A percentile compares a stretch with the other conserved stretches of the same genome.
These are phyloP conservation scores for Phaeodactylum tricornutum DNA, from an alignment of 108 stramenopile species.

Conservation along the genomic window DNA sequence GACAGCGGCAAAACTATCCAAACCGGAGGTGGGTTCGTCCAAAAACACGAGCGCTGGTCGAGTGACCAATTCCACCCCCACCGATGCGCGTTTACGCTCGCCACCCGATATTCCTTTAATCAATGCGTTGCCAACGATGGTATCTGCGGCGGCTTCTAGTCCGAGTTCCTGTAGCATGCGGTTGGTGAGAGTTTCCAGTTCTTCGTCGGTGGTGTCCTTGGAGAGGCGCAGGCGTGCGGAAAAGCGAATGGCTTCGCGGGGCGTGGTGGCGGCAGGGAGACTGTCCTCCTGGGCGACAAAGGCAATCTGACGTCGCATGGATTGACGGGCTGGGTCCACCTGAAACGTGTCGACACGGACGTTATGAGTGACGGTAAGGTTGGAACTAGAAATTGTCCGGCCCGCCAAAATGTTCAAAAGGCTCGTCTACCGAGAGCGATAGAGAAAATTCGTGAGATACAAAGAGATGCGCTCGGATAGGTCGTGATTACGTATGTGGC, in stretches of 20 bases:
- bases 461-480: too few relatives aligned
- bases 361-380: conserved; percentile 1
- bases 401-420: conserved; percentile 63
- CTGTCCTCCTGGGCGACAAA: conserved; percentile 86
- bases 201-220: conserved; percentile 27
- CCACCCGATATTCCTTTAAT: conserved; percentile 57
- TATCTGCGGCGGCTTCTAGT: conserved; percentile 47
- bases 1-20: conserved; percentile 49
- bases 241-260: conserved; percentile 78
- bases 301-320: conserved; percentile 45
- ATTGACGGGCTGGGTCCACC: conserved; percentile 36
- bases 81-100: conserved; percentile 39
- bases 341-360: conserved; percentile 37
- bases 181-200: conserved; percentile 51
- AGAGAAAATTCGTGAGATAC: too few relatives aligned
- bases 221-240: conserved; percentile 71
- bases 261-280: conserved; percentile 62
- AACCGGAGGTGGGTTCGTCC: conserved; percentile 67
- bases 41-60: conserved; percentile 47
- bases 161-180: conserved; percentile 72
- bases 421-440: too few relatives aligned
- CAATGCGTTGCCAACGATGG: conserved; percentile 46
- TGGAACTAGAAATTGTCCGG: too few relatives aligned
- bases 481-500: too few relatives aligned
- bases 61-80: conserved; percentile 59